Conservation (phyloP, 257 asterid species). For the Marsdenia floribunda region DNA sequence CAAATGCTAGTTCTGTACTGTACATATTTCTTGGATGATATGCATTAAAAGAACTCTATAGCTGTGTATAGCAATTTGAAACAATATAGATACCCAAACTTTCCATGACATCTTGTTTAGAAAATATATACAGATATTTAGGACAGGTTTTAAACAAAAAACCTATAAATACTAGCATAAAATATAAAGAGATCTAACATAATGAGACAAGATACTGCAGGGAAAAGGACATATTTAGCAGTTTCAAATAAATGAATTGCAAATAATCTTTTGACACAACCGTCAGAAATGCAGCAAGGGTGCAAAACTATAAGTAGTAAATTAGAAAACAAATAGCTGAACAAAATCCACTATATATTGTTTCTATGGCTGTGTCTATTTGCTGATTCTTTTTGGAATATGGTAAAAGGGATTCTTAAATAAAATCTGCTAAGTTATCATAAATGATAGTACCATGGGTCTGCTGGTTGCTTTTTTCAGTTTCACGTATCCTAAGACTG, state of each 20-base stretch:
- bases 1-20: no score
- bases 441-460: no score
- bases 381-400: no score
- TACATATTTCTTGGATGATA: no score
- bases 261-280: neutral
- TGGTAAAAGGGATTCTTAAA: no score
- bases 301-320: neutral
- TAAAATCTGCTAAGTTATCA: no score
- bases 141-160: neutral
- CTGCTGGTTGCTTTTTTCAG: no score
- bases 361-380: no score
- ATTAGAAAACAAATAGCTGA: neutral
- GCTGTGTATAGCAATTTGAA: no score
- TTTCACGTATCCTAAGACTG: no score
- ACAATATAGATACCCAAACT: conserved; percentile 60
- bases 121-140: neutral
- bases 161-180: neutral
- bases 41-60: no score
- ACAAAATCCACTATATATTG: neutral
- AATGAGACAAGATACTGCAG: neutral
- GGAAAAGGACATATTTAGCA: conserved; percentile 1
- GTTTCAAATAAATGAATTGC: neutral
- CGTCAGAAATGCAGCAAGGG: neutral
- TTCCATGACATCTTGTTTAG: conserved; percentile 52
- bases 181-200: no score